These are phyloP conservation scores for Xylaria sp. DNA, from an alignment of 2,329 filamentous ascomycete species.

Conservation along the genomic window DNA sequence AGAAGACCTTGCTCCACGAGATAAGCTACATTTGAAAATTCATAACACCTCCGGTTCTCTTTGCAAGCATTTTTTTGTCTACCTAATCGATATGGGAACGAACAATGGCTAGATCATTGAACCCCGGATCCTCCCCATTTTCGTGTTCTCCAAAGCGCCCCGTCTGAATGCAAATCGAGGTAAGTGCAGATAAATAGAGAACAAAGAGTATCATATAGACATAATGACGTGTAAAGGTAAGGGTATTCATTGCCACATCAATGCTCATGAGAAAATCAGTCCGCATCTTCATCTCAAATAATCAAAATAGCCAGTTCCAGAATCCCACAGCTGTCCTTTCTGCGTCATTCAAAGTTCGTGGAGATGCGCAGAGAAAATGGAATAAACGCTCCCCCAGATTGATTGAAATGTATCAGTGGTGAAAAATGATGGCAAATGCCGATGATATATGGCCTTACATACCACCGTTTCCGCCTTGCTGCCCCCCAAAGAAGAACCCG, in stretches of 20 bases:
- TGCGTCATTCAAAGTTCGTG: constrained; percentile 2
- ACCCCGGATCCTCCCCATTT: not conserved
- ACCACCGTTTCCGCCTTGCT: constrained; percentile 45
- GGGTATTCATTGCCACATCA: constrained; percentile 14
- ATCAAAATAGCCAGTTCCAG: not conserved
- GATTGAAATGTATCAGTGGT: not conserved
- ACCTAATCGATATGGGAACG: not conserved
- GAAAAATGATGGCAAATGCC: not conserved
- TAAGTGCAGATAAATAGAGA: not conserved
- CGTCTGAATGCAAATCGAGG: constrained; percentile 11
- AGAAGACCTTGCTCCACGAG: too few relatives aligned
- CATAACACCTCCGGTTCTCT: not conserved
- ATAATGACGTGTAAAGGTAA: constrained; percentile 11
- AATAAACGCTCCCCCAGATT: not conserved
- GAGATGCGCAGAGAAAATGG: not conserved
- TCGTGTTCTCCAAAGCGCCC: constrained; percentile 14
- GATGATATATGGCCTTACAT: constrained; percentile 6
- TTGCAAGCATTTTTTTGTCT: not conserved
- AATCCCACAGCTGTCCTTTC: not conserved
- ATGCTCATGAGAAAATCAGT: not conserved
- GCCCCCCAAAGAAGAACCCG: constrained; percentile 73
- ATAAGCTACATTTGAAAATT: too few relatives aligned
- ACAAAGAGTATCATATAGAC: constrained; percentile 19
- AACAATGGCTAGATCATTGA: not conserved
- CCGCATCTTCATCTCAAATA: constrained; percentile 2